phyloP scores from a whole-genome alignment of 2,329 filamentous ascomycete genomes.

The Xylariaceae sp. region DNA sequence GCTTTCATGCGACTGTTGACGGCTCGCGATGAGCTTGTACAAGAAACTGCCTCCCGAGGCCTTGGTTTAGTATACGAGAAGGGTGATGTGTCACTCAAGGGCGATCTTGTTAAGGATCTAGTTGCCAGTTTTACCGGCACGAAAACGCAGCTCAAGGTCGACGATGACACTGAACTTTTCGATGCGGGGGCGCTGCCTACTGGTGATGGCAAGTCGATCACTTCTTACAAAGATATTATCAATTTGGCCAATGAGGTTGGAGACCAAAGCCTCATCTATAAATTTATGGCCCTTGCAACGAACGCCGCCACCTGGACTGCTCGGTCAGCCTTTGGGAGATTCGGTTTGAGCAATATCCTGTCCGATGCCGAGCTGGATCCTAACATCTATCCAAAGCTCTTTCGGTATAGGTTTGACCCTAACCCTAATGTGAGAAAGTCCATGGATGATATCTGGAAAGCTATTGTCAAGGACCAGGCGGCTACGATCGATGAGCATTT shows the following conservation, averaged over 20 bases:
- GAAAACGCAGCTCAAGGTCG: constrained; percentile 72
- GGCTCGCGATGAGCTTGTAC: constrained; percentile 87
- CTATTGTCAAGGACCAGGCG: constrained; percentile 83
- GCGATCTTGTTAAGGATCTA: constrained; percentile 79
- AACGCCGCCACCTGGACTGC: constrained; percentile 97
- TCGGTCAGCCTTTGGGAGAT: constrained; percentile 90
- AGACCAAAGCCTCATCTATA: constrained; percentile 93
- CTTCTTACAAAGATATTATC: constrained; percentile 97
- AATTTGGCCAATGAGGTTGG: constrained; percentile 93
- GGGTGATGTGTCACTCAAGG: constrained; percentile 74
- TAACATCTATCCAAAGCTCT: constrained; percentile 92
- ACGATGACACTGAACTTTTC: constrained; percentile 87
- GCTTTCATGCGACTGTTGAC: constrained; percentile 85
- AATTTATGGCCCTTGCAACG: constrained; percentile 95
- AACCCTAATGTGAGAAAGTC: constrained; percentile 88
- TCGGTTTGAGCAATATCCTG: constrained; percentile 86
- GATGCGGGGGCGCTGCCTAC: constrained; percentile 87
- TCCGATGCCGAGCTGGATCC: constrained; percentile 85
- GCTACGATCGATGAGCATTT: constrained; percentile 76
- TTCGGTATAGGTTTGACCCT: constrained; percentile 90
- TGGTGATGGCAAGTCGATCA: constrained; percentile 82
- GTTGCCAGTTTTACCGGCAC: constrained; percentile 84
- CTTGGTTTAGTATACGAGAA: constrained; percentile 92
- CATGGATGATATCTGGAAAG: constrained; percentile 98
- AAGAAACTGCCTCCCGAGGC: constrained; percentile 89